Evolutionary conservation across 805 yeast species (phyloP), one percentile per base, ranked within the genome.

Genomic region (Saccharomycopsis javanensis): DNA sequence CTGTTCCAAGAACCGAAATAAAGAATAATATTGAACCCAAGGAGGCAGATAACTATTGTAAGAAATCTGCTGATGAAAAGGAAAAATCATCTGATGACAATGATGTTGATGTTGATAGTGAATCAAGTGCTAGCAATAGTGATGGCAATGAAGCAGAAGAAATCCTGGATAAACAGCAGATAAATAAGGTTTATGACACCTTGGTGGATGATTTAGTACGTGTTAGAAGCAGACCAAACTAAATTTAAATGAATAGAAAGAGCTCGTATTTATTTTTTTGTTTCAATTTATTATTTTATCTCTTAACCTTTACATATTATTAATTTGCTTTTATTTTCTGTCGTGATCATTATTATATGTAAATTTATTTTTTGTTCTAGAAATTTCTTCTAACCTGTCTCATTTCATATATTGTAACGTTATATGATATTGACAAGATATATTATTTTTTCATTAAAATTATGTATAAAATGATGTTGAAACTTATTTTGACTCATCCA

Each of bases 211-310:
- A 69, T 51, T 58, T 74, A 35, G 72, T 71, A 55, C 64, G 67
- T 35, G 68, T 68, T 2, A 68, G 74, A 63, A 67, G 61, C 37
- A 51, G 57, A 20, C 60, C 31, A 80, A 84, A 51, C 82, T 89
- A 20, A 4, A 79, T 85, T 18, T 31, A 31, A 31, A 4, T 5
- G 35, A 11, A 8, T 31, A 11, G 11, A 11, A 11, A 34, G 23
- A 20, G 8, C 48, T 42, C 18, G 10, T 13, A 4, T 42, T 42
- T 42, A 10, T 42, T 20, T 23, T 20, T 42, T 5, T 20, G 11
- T 4, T 42, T 10, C 25, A 16, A 7, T 8, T 38, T 38, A 20
- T 33, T 33, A 13, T 10, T 33, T 33, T 8, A 13, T 33, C 13
- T 8, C 13, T 33, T 33, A 33, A 13, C 35, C 20, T n/a, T n/a